Evolutionary conservation across 192 early-diverging fungal genomes (phyloP), one percentile per base, ranked within the genome.

Genomic region (Chytriomyces sp.): DNA sequence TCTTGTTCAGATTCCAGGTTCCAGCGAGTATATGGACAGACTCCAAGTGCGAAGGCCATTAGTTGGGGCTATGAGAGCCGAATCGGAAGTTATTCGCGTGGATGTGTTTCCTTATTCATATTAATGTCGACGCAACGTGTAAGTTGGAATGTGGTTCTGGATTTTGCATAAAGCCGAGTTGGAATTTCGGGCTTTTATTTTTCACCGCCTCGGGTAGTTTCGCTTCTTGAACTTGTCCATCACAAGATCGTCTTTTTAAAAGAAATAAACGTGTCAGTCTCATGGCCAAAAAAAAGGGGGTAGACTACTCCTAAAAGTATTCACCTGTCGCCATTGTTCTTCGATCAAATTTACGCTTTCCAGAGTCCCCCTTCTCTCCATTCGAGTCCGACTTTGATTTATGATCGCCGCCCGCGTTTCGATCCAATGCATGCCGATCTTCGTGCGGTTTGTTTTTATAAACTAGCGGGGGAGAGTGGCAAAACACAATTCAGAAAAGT

Each of bases 161-260:
- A n/a, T n/a, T n/a, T n/a, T n/a, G n/a, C n/a, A n/a, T n/a, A n/a
- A n/a, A n/a, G n/a, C n/a, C n/a, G n/a, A 35, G 28, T 35, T 35
- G 28, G 28, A 35, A 35, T 35, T 35, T 35, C 28, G 28, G 28
- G 28, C 28, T 48, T 71, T 67, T 62, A 72, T 43, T 77, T 73
- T 46, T 20, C 53, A 20, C 60, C 18, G 8, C 59, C 67, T 60
- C 16, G 62, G 62, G 28, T 49, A 46, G 28, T 75, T 91, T 18
- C 92, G 86, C 80, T 95, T 95, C 69, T 93, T 94, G 67, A 96
- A 96, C 65, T 93, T 84, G 77, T 94, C 92, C 76, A 93, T 89
- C 0, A 91, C 92, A 26, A 90, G 76, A 45, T 95, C 94, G 79
- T 97, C 95, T 84, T 48, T 26, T 46, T 26, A 35, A 46, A 61